phyloP scores from a whole-genome alignment of 495 filamentous ascomycete species.

The Articulospora tetracladia region DNA sequence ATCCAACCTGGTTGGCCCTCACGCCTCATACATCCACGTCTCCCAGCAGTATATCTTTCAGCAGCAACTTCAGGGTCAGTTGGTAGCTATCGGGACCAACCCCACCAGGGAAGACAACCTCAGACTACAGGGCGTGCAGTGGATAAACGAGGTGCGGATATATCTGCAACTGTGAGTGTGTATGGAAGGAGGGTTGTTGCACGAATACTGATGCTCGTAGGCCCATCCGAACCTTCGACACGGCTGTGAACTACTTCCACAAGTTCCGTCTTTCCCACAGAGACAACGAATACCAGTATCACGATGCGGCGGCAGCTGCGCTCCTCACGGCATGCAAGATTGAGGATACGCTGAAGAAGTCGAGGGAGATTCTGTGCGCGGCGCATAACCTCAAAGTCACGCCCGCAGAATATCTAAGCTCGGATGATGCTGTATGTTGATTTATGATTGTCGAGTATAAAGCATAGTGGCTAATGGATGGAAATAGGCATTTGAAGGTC shows the following conservation, averaged over 20 bases:
- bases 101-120: slow-evolving; percentile 63
- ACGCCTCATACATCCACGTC: slow-evolving; percentile 69
- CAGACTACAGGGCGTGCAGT: slow-evolving; percentile 71
- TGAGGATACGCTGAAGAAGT: slow-evolving; percentile 97
- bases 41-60: slow-evolving; percentile 66
- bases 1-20: slow-evolving; percentile 46
- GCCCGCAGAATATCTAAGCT: slow-evolving; percentile 67
- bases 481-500: slow-evolving; percentile 70
- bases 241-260: slow-evolving; percentile 82
- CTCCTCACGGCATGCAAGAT: slow-evolving; percentile 94
- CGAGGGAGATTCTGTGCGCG: slow-evolving; percentile 84
- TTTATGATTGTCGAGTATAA: neutral
- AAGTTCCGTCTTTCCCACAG: slow-evolving; percentile 78
- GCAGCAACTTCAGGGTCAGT: slow-evolving; percentile 54
- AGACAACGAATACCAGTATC: slow-evolving; percentile 62
- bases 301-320: slow-evolving; percentile 80
- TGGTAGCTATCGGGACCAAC: slow-evolving; percentile 49
- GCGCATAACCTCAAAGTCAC: slow-evolving; percentile 77
- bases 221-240: slow-evolving; percentile 80
- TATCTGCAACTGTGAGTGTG: slow-evolving; percentile 63
- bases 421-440: slow-evolving; percentile 73
- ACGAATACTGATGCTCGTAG: slow-evolving; percentile 26
- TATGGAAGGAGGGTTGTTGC: neutral
- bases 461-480: slow-evolving; percentile 8
- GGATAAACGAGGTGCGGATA: slow-evolving; percentile 75